These are phyloP conservation scores for Nicotiana rustica DNA, from an alignment of 305 asterid genomes.

Conservation along the genomic window DNA sequence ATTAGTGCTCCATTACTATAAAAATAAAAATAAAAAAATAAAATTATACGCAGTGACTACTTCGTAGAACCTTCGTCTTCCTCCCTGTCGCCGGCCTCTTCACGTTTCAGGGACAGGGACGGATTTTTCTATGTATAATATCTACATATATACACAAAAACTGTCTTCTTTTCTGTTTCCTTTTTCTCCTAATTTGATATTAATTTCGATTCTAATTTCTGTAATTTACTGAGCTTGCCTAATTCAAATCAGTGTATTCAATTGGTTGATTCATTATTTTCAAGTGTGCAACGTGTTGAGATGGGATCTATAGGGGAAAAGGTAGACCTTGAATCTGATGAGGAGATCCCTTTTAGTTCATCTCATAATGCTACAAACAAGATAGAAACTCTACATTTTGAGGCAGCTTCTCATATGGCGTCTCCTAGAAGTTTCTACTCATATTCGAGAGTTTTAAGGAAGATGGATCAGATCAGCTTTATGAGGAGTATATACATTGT, in stretches of 20 bases:
- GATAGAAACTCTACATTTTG: constrained; percentile 58
- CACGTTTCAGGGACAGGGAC: background rate
- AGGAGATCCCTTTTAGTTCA: constrained; percentile 62
- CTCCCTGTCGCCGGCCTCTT: constrained; percentile 28
- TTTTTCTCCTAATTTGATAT: background rate
- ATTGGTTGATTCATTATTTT: background rate
- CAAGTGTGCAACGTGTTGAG: constrained; percentile 23
- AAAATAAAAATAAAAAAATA: background rate
- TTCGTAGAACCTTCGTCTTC: constrained; percentile 19
- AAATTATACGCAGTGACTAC: background rate
- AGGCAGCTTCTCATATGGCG: constrained; percentile 48
- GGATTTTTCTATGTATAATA: constrained; percentile 13
- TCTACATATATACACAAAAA: too few relatives aligned
- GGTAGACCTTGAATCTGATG: constrained; percentile 68
- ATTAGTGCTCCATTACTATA: background rate
- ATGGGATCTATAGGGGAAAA: constrained; percentile 72
- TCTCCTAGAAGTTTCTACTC: constrained; percentile 53
- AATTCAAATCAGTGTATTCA: constrained; percentile 1
- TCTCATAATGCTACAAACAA: constrained; percentile 53
- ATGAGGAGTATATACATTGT: constrained; percentile 77
- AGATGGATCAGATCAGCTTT: constrained; percentile 53
- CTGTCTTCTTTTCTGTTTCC: background rate
- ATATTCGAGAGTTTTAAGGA: constrained; percentile 58
- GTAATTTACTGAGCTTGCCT: background rate
- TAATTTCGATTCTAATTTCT: background rate